A percentile compares a stretch with the other conserved stretches of the same genome.
These are phyloP conservation scores for Phytophthora pistaciae DNA, from an alignment of 352 stramenopile species.

Conservation along the genomic window DNA sequence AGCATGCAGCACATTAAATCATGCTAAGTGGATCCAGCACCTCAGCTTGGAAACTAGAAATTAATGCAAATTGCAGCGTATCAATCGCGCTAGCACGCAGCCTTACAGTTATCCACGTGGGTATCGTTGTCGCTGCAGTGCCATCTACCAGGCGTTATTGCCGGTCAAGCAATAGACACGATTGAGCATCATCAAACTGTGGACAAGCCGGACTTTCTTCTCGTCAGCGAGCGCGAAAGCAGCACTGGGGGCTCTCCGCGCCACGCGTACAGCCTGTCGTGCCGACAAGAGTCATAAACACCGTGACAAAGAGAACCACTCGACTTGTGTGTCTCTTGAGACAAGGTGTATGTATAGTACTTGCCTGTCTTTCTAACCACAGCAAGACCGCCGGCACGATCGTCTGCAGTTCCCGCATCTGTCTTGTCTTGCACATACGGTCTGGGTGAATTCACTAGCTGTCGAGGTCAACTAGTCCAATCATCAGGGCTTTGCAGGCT, in stretches of 20 bases:
- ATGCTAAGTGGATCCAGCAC: no score
- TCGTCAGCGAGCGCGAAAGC: not conserved
- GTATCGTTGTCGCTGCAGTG: no score
- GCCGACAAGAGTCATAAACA: conserved; percentile 2
- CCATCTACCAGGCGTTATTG: not conserved
- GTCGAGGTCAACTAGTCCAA: not conserved
- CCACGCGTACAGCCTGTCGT: not conserved
- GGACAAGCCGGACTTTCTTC: conserved; percentile 1
- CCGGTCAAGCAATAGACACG: not conserved
- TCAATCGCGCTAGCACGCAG: no score
- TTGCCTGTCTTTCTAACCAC: not conserved
- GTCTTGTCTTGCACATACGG: not conserved
- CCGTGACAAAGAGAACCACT: no score
- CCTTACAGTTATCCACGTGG: no score
- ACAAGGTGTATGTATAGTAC: not conserved
- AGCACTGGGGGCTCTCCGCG: not conserved
- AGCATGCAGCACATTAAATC: no score
- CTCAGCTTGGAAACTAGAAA: no score
- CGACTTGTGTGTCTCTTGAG: no score
- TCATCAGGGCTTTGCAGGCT: not conserved
- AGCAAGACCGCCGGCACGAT: not conserved
- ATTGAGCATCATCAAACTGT: not conserved
- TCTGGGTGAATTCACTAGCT: not conserved
- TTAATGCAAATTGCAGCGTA: no score
- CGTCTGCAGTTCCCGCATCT: not conserved